These are phyloP conservation scores for Yueomyces sp. DNA, from an alignment of 805 yeast species.

Conservation along the genomic window DNA sequence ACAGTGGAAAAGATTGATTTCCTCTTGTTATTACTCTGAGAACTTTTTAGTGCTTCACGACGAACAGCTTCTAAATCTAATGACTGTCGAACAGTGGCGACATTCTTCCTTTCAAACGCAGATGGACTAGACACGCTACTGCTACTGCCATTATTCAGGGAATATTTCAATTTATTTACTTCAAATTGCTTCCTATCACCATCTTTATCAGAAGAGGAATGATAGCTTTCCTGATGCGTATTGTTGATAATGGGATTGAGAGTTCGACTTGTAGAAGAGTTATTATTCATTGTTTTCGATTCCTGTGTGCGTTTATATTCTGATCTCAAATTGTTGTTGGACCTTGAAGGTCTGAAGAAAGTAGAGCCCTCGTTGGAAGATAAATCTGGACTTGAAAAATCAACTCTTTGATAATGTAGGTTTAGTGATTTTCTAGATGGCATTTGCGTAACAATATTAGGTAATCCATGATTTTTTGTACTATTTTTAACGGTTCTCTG, in stretches of 20 bases:
- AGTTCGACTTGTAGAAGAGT: too few relatives aligned
- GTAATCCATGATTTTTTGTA: too few relatives aligned
- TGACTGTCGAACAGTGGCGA: slow-evolving; percentile 18
- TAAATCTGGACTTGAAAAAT: slow-evolving; percentile 5
- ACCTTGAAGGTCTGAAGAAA: too few relatives aligned
- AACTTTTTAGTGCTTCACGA: slow-evolving; percentile 11
- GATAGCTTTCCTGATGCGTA: too few relatives aligned
- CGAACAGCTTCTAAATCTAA: slow-evolving; percentile 17
- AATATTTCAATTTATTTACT: not conserved
- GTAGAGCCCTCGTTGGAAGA: not conserved
- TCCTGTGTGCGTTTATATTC: too few relatives aligned
- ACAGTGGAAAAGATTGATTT: slow-evolving; percentile 17
- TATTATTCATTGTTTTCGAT: too few relatives aligned
- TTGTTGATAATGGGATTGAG: too few relatives aligned
- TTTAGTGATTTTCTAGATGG: slow-evolving; percentile 12
- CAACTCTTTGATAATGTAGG: slow-evolving; percentile 13
- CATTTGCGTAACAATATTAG: not conserved
- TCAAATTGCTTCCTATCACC: too few relatives aligned
- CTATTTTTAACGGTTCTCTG: too few relatives aligned
- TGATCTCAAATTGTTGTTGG: too few relatives aligned
- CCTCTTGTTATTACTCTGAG: slow-evolving; percentile 9
- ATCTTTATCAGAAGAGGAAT: too few relatives aligned
- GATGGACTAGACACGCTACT: slow-evolving; percentile 7
- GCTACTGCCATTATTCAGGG: slow-evolving; percentile 8
- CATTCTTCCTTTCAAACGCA: slow-evolving; percentile 10